Conservation (phyloP, 2,329 filamentous ascomycete species). For the Penicillium fuscoglaucum region DNA sequence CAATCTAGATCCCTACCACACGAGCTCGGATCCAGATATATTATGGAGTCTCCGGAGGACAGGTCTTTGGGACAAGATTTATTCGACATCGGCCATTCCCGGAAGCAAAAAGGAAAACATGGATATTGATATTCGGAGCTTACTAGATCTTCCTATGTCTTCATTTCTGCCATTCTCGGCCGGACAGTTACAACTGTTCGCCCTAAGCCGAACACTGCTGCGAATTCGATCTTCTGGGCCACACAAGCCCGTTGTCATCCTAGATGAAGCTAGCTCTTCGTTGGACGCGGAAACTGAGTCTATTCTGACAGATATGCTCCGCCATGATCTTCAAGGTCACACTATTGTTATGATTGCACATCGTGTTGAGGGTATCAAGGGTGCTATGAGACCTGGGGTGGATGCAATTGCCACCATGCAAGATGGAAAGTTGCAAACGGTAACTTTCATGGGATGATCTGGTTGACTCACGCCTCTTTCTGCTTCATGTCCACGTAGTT, state of each 20-base stretch:
- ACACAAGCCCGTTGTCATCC: conserved; percentile 6
- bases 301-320: conserved; percentile 5
- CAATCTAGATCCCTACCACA: conserved; percentile 10
- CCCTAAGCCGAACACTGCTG: conserved; percentile 4
- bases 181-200: conserved; percentile 8
- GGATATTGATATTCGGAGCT: neutral
- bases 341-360: conserved; percentile 2
- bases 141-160: conserved; percentile 5
- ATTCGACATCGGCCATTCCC: neutral
- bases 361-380: conserved; percentile 4
- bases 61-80: conserved; percentile 3
- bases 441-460: neutral
- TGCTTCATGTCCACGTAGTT: neutral
- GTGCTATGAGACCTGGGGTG: conserved; percentile 4
- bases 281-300: conserved; percentile 6
- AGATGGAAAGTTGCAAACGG: neutral
- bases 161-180: conserved; percentile 8
- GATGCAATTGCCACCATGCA: conserved; percentile 3
- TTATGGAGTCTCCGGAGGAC: neutral
- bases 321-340: neutral
- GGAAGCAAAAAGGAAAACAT: neutral
- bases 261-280: conserved; percentile 12
- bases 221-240: neutral
- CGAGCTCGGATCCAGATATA: neutral
- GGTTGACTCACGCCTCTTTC: neutral